phyloP scores from a whole-genome alignment of 768 basidiomycete species.

The Hericium erinaceus region DNA sequence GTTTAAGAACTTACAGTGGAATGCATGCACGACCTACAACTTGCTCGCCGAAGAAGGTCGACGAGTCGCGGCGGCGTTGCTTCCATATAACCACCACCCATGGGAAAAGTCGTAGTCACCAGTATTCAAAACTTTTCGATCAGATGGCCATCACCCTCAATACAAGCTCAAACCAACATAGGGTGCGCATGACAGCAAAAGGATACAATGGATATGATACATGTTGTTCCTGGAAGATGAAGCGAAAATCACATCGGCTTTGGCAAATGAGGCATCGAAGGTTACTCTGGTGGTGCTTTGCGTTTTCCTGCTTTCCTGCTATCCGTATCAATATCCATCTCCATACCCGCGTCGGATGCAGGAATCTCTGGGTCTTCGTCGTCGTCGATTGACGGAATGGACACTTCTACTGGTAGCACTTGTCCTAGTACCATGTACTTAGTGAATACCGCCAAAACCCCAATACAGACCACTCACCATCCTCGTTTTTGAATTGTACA shows the following conservation, averaged over 20 bases:
- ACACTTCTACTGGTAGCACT: conserved; percentile 49
- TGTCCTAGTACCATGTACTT: conserved; percentile 28
- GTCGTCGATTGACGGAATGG: conserved; percentile 47
- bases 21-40: conserved; percentile 95
- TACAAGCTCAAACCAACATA: background rate
- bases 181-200: background rate
- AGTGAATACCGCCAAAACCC: background rate
- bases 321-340: conserved; percentile 18
- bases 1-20: conserved; percentile 42
- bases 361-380: conserved; percentile 44
- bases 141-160: too few species aligned
- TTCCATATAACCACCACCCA: conserved; percentile 49
- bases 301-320: conserved; percentile 53
- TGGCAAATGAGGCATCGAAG: conserved; percentile 1
- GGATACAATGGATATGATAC: background rate
- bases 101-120: conserved; percentile 34
- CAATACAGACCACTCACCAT: conserved; percentile 30
- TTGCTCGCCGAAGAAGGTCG: conserved; percentile 88
- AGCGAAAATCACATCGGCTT: too few species aligned
- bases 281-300: conserved; percentile 34
- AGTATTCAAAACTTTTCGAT: background rate
- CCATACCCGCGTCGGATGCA: conserved; percentile 2
- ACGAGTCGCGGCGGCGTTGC: conserved; percentile 83
- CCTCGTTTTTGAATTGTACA: conserved; percentile 54
- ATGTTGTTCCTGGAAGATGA: too few species aligned